Evolutionary conservation across 257 asterid genomes (phyloP), one percentile per base, ranked within the genome.

Genomic region (Anisodus acutangulus): DNA sequence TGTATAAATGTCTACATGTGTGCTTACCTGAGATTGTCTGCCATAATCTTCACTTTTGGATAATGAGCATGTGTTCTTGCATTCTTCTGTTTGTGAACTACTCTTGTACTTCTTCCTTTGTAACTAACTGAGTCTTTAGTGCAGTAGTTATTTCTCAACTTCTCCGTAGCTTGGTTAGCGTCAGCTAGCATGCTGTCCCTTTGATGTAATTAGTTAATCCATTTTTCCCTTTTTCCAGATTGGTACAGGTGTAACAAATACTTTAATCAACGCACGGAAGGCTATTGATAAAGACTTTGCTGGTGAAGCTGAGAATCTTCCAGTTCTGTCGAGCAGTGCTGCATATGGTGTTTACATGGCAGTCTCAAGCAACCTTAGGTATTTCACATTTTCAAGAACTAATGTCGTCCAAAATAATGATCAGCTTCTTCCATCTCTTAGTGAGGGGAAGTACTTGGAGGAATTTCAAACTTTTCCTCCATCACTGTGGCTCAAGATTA

Each of bases 291-390:
- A 93, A 81, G 87, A 93, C 64, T 93, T 89, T 81, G 97, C 97
- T 19, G 98, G 91, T 80, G 98, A 96, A 90, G 95, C 97, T 11
- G 98, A 94, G 90, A 97, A 96, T 26, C 85, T 96, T 13, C 99
- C 98, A 6, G 82, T 96, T 55, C 81, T 96, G 47, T 83, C 98
- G 0, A 96, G 98, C 63, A 94, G 99, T 70, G 90, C 70, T 70
- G 98, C 94, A 8, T 94, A 96, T 85, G 99, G 98, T n/a, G 94
- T 92, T 71, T 96, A 96, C 82, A 93, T 96, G 99, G 83, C 99
- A 22, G 94, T 96, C 11, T 96, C 99, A 66, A 93, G 98, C 95
- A 96, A 96, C 90, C 93, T 96, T 76, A 91, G 99, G 99, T 95
- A 89, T 26, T 66, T 26, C 47, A 64, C 57, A 78, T 86, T 68